Evolutionary conservation across 1,284 basidiomycete species (phyloP).

Genomic region (Sanguinoderma infundibulare): DNA sequence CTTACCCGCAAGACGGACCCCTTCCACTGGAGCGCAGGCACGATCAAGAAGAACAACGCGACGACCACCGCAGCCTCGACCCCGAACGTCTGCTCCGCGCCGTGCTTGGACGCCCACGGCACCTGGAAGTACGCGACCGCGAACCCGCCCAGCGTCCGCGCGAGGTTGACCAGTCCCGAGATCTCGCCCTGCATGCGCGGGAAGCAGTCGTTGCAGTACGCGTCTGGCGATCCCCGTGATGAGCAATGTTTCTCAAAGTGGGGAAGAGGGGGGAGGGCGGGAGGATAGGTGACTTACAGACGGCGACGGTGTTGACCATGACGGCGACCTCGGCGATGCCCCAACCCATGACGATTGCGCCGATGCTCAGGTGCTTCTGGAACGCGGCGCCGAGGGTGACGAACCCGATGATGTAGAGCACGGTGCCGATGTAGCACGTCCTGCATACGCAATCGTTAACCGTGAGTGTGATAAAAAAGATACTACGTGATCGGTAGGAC

Average conservation of each 20-base stretch:
- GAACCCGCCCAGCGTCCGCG: slow-evolving; percentile 62
- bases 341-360: slow-evolving; percentile 69
- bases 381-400: slow-evolving; percentile 62
- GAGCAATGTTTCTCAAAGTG: not conserved
- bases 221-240: slow-evolving; percentile 40
- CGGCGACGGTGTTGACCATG: slow-evolving; percentile 70
- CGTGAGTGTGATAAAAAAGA: not conserved
- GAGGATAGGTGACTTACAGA: slow-evolving; percentile 59
- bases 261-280: not conserved
- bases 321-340: slow-evolving; percentile 61
- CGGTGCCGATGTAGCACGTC: slow-evolving; percentile 67
- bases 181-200: slow-evolving; percentile 53
- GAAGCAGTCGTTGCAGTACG: slow-evolving; percentile 54
- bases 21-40: slow-evolving; percentile 54
- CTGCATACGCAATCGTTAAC: slow-evolving; percentile 36
- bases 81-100: slow-evolving; percentile 61
- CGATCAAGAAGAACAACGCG: slow-evolving; percentile 53
- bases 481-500: not conserved
- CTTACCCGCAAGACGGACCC: slow-evolving; percentile 50
- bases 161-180: slow-evolving; percentile 62
- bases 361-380: slow-evolving; percentile 59
- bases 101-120: slow-evolving; percentile 57
- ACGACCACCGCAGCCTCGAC: slow-evolving; percentile 61
- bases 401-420: slow-evolving; percentile 68
- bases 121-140: slow-evolving; percentile 69